Base-by-base conservation (phyloP, 345 rosid species). In the Citrus maxima region DNA sequence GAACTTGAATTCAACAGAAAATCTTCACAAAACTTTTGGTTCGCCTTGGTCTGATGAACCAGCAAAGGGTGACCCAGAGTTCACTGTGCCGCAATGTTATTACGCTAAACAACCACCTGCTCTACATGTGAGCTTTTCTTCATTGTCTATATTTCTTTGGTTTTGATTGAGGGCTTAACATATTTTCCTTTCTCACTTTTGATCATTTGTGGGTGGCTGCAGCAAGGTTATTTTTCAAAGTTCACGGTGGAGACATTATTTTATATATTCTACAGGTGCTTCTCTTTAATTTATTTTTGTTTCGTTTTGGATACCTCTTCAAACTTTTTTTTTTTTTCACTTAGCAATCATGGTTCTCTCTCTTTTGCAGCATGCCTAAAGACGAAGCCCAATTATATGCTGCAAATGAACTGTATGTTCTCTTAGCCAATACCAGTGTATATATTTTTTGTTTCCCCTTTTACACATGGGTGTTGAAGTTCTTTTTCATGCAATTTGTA, bases 21-120 rank as follows among this genome's bases (percentile, higher is more conserved):
- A 90, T 85, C 97, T 97, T 49, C 95, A 97, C 74, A 97, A 97
- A 89, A 92, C 97, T n/a, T 97, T 97, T 85, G 93, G 95, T 73
- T 94, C 98, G 27, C 99, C 99, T 42, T 97, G 99, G 99, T 90
- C 98, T 38, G 97, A 97, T 76, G 99, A 94, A 69, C 96, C 98
- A 3, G 93, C 93, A 38, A 97, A 92, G 90, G 98, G 93, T 30
- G 98, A 97, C 66, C 95, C 95, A 10, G 98, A 97, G 80, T 94
- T 97, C 88, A 84, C 78, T 37, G 98, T 94, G 77, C 99, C 99
- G 32, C 90, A 82, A 75, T 94, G 99, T 85, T 94, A 97, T 84
- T 88, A 90, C 81, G 91, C 98, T n/a, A 93, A 91, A 82, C 93
- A 83, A 82, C 97, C 98, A 30, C 98, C 98, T 18, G 49, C 89